Conservation (phyloP, 495 filamentous ascomycete genomes). For the Sporormia fimetaria region DNA sequence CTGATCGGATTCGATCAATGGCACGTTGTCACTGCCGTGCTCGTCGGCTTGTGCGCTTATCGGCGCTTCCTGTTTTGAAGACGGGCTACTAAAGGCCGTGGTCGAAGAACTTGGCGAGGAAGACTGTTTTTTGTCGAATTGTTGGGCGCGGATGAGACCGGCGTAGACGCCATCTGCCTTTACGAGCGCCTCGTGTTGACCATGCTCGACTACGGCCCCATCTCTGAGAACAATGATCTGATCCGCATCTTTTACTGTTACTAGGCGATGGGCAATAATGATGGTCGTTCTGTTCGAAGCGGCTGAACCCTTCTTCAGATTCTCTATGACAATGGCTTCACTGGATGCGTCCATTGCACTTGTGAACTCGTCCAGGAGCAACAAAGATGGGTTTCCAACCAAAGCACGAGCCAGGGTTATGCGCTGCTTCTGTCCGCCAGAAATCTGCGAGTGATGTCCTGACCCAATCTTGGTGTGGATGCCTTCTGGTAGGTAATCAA, state of each 20-base stretch:
- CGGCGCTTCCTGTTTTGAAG: neutral
- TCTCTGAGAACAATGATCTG: conserved; percentile 43
- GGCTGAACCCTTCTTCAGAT: conserved; percentile 27
- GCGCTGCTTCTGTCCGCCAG: conserved; percentile 26
- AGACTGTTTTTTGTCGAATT: conserved; percentile 5
- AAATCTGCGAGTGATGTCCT: conserved; percentile 1
- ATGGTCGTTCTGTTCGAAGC: conserved; percentile 31
- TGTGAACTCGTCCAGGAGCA: conserved; percentile 42
- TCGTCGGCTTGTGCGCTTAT: neutral
- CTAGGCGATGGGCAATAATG: conserved; percentile 46
- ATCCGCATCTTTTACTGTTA: conserved; percentile 44
- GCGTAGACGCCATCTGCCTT: conserved; percentile 37
- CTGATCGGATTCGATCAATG: neutral
- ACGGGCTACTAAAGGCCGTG: neutral
- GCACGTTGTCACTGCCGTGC: neutral
- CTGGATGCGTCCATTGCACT: conserved; percentile 40
- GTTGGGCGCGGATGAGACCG: conserved; percentile 29
- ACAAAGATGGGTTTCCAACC: conserved; percentile 14
- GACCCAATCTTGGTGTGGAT: conserved; percentile 11
- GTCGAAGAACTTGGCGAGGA: neutral
- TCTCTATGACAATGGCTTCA: conserved; percentile 41
- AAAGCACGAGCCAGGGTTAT: conserved; percentile 20
- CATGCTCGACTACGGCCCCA: conserved; percentile 40
- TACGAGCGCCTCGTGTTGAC: conserved; percentile 39
- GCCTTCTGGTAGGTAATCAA: conserved; percentile 14